A percentile compares a stretch with the other conserved stretches of the same genome.
Conservation (phyloP, 108 stramenopile species). For the Seminavis robusta region DNA sequence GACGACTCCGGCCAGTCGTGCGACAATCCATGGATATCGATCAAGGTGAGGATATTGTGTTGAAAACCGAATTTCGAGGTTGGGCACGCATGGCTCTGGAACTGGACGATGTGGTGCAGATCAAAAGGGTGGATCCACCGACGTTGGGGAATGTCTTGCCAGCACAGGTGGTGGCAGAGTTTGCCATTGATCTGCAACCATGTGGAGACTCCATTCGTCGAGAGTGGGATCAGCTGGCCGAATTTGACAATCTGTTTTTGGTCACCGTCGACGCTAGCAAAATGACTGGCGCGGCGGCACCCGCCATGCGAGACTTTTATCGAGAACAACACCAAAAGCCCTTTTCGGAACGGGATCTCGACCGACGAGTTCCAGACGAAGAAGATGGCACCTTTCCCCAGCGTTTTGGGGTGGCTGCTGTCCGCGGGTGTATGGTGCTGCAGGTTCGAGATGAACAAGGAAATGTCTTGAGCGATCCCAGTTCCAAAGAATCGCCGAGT, state of each 20-base stretch:
- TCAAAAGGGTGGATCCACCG: conserved; percentile 82
- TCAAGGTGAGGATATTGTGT: conserved; percentile 23
- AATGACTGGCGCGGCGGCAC: conserved; percentile 50
- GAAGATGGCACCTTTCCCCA: conserved; percentile 79
- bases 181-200: conserved; percentile 75
- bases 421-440: conserved; percentile 83
- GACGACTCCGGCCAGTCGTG: conserved; percentile 60
- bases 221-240: conserved; percentile 93
- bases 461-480: conserved; percentile 79
- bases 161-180: conserved; percentile 70
- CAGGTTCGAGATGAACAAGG: conserved; percentile 86
- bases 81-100: conserved; percentile 87
- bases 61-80: conserved; percentile 69
- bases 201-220: conserved; percentile 69
- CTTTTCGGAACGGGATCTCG: conserved; percentile 28
- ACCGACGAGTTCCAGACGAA: conserved; percentile 67
- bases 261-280: conserved; percentile 72
- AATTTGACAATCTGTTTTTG: conserved; percentile 92
- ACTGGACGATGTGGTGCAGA: conserved; percentile 36
- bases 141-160: conserved; percentile 78
- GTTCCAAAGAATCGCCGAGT: conserved; percentile 12
- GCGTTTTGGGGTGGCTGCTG: conserved; percentile 63
- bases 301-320: conserved; percentile 37
- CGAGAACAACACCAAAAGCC: conserved; percentile 23
- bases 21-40: conserved; percentile 30